Base-by-base conservation (phyloP, 2,329 filamentous ascomycete species). In the Ambrosiella cleistominuta region DNA sequence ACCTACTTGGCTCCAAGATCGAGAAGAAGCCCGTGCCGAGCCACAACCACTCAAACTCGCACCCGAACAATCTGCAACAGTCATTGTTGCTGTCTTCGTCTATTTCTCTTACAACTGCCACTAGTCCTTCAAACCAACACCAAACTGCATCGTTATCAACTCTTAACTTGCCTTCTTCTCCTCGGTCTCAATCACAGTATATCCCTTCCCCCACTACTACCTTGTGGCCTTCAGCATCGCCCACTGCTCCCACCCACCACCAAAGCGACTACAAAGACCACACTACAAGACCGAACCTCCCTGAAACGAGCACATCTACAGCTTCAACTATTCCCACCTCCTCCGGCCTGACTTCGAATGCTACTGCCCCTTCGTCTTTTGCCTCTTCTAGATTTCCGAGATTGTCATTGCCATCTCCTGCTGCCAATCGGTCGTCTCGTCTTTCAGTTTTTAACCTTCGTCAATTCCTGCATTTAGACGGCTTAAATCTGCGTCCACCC, bases 381-480 rank as follows among this genome's bases (percentile, higher is more conserved):
- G n/a, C 38, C 17, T n/a, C 15, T 54, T 54, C 37, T 27, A 51
- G 13, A 15, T 27, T 51, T 51, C 17, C 2, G 7, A 51, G 35
- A 51, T 12, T n/a, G 35, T 15, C 35, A 37, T 12, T 36, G 35
- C 8, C 35, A 27, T 35, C 53, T 39, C 49, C 19, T 15, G 27
- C 55, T 50, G 44, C 55, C 44, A n/a, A 35, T 35, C 44, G 45
- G 6, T 57, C 55, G 17, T 57, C 55, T 36, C 55, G 59, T 13
- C 59, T 57, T 44, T 55, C 55, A 7, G 55, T 54, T 57, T 19
- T 57, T 49, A 60, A 60, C 55, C 50, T 60, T 19, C 59, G 59
- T 38, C 50, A 49, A 36, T 42, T 60, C 11, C 36, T 60, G 35
- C 50, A 57, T 57, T 49, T 60, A 49, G 59, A 60, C 55, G 52